Evolutionary conservation across 2,329 filamentous ascomycete genomes (phyloP).

Genomic region (Fusarium gaditjirri): DNA sequence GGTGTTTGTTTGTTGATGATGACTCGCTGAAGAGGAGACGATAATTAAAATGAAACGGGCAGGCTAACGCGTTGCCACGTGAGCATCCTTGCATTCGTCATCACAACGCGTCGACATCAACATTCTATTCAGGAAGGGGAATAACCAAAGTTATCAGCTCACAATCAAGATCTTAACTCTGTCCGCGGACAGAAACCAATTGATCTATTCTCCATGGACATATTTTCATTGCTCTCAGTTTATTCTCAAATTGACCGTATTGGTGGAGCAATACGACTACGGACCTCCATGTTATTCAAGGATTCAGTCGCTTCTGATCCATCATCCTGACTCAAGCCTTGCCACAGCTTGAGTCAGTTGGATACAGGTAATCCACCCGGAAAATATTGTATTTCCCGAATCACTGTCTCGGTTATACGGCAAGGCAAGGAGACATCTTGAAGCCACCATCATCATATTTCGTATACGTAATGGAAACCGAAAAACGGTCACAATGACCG

Average conservation of each 20-base stretch:
- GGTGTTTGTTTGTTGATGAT: neutral
- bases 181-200: neutral
- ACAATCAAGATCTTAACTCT: too few species aligned
- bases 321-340: neutral
- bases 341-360: neutral
- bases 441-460: neutral
- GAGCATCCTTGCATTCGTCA: conserved; percentile 3
- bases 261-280: neutral
- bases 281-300: neutral
- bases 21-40: neutral
- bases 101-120: neutral
- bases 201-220: neutral
- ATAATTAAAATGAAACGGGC: neutral
- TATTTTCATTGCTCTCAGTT: neutral
- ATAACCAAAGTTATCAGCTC: neutral
- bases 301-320: too few species aligned
- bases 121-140: neutral
- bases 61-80: conserved; percentile 10
- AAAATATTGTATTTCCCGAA: neutral
- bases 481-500: neutral
- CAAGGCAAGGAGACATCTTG: neutral
- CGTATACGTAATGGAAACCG: neutral
- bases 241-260: neutral
- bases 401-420: neutral
- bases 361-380: neutral